Evolutionary conservation across 202 grass and related monocot genomes (phyloP).

Genomic region (Cymbopogon flexuosus): DNA sequence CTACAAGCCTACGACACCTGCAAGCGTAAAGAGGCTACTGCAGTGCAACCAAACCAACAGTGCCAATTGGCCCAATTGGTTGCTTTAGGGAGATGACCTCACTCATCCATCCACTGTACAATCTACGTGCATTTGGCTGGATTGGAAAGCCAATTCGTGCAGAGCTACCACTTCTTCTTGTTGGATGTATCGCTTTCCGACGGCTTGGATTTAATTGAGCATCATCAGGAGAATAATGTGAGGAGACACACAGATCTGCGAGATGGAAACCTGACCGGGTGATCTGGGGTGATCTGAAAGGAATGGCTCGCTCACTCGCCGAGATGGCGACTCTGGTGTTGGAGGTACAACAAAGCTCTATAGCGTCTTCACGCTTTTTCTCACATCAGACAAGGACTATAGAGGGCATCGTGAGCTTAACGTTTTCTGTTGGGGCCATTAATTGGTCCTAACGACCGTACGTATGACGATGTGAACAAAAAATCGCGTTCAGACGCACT

Average conservation of each 20-base stretch:
- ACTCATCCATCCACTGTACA: not conserved
- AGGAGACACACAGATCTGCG: constrained; percentile 23
- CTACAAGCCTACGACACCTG: not conserved
- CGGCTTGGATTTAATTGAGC: not conserved
- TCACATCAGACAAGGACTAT: not conserved
- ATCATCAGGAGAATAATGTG: not conserved
- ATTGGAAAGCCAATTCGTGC: not conserved
- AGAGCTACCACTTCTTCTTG: not conserved
- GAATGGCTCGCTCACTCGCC: constrained; percentile 26
- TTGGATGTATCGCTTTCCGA: constrained; percentile 7
- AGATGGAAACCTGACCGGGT: constrained; percentile 1
- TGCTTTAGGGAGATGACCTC: not conserved
- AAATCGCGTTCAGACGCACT: not conserved
- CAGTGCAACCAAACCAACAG: not conserved
- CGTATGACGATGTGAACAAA: not conserved
- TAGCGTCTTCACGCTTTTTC: not conserved
- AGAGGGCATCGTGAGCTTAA: not conserved
- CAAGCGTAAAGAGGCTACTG: not conserved
- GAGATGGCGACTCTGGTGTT: not conserved
- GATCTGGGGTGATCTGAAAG: constrained; percentile 3
- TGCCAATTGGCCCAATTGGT: not conserved
- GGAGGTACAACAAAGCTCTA: not conserved
- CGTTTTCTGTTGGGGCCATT: not conserved
- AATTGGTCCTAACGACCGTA: not conserved
- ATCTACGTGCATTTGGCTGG: not conserved